phyloP scores from a whole-genome alignment of 169 alveolate genomes.

The Theileria luwenshuni region DNA sequence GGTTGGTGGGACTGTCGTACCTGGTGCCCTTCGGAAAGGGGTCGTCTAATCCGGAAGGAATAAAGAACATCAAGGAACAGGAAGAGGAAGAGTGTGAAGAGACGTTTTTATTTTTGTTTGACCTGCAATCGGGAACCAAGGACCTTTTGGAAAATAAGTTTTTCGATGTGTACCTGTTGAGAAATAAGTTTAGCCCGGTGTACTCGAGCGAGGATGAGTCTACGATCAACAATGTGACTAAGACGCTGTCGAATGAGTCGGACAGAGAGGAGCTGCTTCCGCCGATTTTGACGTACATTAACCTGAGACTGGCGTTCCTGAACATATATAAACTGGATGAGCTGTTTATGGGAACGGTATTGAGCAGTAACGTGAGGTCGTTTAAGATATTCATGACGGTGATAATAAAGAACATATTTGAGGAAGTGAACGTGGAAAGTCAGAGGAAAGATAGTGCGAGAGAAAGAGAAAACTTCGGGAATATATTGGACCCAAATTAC shows the following conservation, averaged over 20 bases:
- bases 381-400: conserved; percentile 37
- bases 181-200: conserved; percentile 54
- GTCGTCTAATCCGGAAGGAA: conserved; percentile 6
- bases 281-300: conserved; percentile 61
- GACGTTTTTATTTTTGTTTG: conserved; percentile 56
- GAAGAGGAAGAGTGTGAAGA: conserved; percentile 15
- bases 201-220: conserved; percentile 56
- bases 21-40: conserved; percentile 45
- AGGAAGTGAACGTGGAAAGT: neutral
- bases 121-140: conserved; percentile 46
- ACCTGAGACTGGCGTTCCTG: conserved; percentile 62
- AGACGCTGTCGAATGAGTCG: conserved; percentile 48
- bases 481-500: conserved; percentile 56
- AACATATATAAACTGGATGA: conserved; percentile 53
- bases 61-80: neutral
- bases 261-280: conserved; percentile 66
- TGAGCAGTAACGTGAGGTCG: neutral
- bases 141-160: conserved; percentile 33
- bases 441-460: neutral
- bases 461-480: conserved; percentile 26
- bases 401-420: conserved; percentile 10
- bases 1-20: conserved; percentile 64
- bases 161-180: conserved; percentile 53
- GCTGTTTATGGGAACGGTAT: conserved; percentile 47
- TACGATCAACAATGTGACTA: conserved; percentile 60